Base-by-base conservation (phyloP, 2,329 filamentous ascomycete genomes). In the Cytospora leucostoma region DNA sequence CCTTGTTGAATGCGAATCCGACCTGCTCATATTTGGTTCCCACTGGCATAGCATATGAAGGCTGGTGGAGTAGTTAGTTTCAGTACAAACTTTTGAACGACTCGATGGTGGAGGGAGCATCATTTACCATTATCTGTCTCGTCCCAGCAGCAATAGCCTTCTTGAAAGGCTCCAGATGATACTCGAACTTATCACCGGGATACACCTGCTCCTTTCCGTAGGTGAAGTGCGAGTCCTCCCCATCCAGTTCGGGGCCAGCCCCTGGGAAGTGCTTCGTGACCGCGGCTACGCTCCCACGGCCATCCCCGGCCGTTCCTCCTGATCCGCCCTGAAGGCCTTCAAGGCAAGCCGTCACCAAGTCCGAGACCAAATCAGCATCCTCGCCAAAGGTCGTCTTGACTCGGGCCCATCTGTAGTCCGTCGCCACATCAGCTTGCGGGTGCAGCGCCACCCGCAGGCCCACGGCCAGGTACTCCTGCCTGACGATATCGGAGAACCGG, bases 211-310 rank as follows among this genome's bases (percentile, higher is more conserved):
- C 81, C 68, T 82, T 81, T 37, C 82, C 82, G 62, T 83, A 83
- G 0, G 71, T 70, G 65, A 84, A 84, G 61, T 84, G 82, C 17
- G 79, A 77, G 67, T 84, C 82, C 54, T 83, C 79, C 21, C 82
- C 82, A 54, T 80, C 71, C 62, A 80, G 71, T 67, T 79, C 75
- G 0, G 81, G 76, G 0, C 82, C 82, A 8, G 76, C 80, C 5
- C 82, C 82, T 0, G 82, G 81, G 67, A 84, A 84, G 65, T 84
- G 81, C 70, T 84, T 84, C 0, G 81, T 82, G 1, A 82, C 77
- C 0, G 81, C 80, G 1, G 76, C 77, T 4, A 83, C 77, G 2
- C 78, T 80, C 34, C 76, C 65, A 0, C 70, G 67, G 0, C 80
- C 80, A n/a, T 82, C 71, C 4, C 44, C 57, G 3, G 51, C 37